Base-by-base conservation (phyloP, 495 filamentous ascomycete genomes). In the Lasiosphaeria hispida region DNA sequence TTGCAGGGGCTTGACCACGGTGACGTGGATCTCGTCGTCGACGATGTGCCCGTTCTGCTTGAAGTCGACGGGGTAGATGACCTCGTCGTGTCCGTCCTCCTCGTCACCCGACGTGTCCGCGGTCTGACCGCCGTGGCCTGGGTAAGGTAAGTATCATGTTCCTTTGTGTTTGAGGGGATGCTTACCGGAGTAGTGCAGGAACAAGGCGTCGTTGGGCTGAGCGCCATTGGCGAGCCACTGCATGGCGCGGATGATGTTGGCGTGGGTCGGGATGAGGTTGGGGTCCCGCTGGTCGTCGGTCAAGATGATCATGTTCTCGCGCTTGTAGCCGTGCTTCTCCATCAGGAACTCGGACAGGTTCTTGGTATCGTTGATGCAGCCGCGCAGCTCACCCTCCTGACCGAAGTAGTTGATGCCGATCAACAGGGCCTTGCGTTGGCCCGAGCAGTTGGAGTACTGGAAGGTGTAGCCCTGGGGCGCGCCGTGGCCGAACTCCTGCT, bases 41-140 rank as follows among this genome's bases (percentile, higher is more conserved):
- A 96, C 90, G 64, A 98, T 97, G 72, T 97, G 92, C 17, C 93
- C 92, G 19, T 83, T 85, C n/a, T 75, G 72, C 56, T 90, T 79
- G 78, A 91, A 97, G 73, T 98, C 94, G 15, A 96, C 89, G 0
- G 94, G 94, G 73, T 97, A 98, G 69, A 98, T 95, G 47, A 96
- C 92, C 73, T 98, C 94, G 65, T 98, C 94, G 59, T 87, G 90
- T 62, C 93, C 93, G 66, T 96, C 92, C 10, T 94, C 91, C 72
- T 96, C 92, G 64, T 96, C 92, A 19, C 92, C 78, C 53, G 77
- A 72, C 19, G 57, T 7, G 54, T 81, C 78, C 50, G 68, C 42
- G 10, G 76, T 72, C 60, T 80, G 76, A 19, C 76, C 77, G 48
- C 78, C 78, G 59, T 81, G 78, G 40, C 78, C 71, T 65, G 45